Percentiles rank a stretch among this genome's conserved stretches.
Conservation (phyloP, 306 rosid genomes). For the Rosa chinensis region DNA sequence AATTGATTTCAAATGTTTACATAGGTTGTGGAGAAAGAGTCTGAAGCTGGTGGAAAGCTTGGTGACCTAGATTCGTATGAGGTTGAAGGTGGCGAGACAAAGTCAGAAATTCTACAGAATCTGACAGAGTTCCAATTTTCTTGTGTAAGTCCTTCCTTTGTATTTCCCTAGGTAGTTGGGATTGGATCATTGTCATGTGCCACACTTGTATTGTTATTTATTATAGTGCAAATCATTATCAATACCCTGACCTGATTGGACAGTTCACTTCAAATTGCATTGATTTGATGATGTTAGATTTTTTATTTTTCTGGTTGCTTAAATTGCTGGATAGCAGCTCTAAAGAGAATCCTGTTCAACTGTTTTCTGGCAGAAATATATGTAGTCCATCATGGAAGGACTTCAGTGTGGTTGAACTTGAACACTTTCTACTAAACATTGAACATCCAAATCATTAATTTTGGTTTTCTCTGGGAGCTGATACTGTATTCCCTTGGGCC, state of each 20-base stretch:
- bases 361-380: neutral
- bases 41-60: slow-evolving; percentile 83
- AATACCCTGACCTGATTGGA: neutral
- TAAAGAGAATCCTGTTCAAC: neutral
- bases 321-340: neutral
- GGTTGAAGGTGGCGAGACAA: slow-evolving; percentile 97
- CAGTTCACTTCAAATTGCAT: neutral
- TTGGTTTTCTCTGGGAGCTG: neutral
- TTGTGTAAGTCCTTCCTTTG: slow-evolving; percentile 60
- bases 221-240: neutral
- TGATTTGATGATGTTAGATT: neutral
- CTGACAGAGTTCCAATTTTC: slow-evolving; percentile 94
- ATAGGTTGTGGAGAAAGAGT: slow-evolving; percentile 78
- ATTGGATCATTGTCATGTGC: neutral
- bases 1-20: slow-evolving; percentile 19
- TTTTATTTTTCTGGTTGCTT: neutral
- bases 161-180: neutral
- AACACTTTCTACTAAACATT: neutral
- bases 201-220: neutral
- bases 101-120: slow-evolving; percentile 89
- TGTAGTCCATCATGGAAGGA: neutral
- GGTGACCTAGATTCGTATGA: slow-evolving; percentile 88
- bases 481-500: neutral
- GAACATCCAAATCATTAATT: neutral
- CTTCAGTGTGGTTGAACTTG: neutral